Evolutionary conservation across 129 eudicot species (phyloP).

Genomic region (Flaveria trinervia): DNA sequence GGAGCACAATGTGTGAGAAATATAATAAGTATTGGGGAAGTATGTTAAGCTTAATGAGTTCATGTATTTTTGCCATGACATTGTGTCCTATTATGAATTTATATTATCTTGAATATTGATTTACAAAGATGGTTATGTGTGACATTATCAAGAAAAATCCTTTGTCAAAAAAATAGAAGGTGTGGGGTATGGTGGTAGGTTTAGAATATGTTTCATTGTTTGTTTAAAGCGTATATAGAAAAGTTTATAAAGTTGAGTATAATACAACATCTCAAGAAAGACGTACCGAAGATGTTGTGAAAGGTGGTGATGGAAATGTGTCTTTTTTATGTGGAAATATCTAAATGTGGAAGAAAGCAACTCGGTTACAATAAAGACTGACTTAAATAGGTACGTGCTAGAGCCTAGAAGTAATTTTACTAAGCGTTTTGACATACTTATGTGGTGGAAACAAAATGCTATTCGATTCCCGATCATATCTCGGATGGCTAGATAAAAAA

Average conservation of each 20-base stretch:
- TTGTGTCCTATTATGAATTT: not conserved
- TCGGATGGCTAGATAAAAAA: not conserved
- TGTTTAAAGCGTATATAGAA: not conserved
- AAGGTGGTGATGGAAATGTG: not conserved
- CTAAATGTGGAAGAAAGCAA: not conserved
- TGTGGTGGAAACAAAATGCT: not conserved
- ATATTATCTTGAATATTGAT: not conserved
- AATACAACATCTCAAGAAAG: not conserved
- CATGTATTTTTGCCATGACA: not conserved
- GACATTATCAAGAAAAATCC: no score
- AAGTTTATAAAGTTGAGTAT: not conserved
- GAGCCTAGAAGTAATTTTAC: not conserved
- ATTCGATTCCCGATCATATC: not conserved
- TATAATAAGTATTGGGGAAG: constrained; percentile 4
- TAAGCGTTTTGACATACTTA: not conserved
- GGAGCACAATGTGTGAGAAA: not conserved
- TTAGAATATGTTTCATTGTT: not conserved
- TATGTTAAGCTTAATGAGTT: not conserved
- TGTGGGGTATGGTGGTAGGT: not conserved
- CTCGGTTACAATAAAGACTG: not conserved
- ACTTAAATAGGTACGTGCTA: not conserved
- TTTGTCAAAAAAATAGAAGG: not conserved
- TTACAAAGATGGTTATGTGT: no score
- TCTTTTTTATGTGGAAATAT: not conserved
- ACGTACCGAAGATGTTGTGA: not conserved